Conservation (phyloP, 305 asterid genomes). For the Rubia tinctorum region DNA sequence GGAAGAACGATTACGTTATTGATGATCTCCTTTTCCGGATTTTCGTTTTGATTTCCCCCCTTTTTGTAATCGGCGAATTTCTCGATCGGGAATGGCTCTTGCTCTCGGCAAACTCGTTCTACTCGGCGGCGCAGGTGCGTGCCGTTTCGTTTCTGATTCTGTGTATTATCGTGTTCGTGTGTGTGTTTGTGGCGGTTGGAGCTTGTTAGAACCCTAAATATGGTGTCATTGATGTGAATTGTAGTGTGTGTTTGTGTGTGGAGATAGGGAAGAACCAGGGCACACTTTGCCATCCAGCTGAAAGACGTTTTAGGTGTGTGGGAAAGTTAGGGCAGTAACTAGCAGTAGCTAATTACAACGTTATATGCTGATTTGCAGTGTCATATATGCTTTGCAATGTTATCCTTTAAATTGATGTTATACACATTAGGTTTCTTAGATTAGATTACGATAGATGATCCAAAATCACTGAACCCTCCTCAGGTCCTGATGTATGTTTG, state of each 20-base stretch:
- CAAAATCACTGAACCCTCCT: background rate
- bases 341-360: no score
- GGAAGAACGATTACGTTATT: background rate
- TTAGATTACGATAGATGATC: background rate
- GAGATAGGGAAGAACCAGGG: background rate
- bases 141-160: background rate
- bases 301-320: background rate
- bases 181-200: background rate
- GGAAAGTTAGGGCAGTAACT: background rate
- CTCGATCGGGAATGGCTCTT: conserved; percentile 62
- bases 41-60: conserved; percentile 19
- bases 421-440: no score
- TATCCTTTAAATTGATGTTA: background rate
- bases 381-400: no score
- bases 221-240: no score
- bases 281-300: background rate
- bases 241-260: background rate
- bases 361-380: background rate
- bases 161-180: background rate
- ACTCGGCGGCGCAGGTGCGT: conserved; percentile 81
- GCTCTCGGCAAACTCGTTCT: conserved; percentile 81
- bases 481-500: background rate
- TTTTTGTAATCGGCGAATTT: background rate
- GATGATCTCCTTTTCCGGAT: conserved; percentile 22
- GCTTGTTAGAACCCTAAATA: conserved; percentile 10